Evolutionary conservation across 805 yeast species (phyloP).

Genomic region (Wickerhamiella lipophila): DNA sequence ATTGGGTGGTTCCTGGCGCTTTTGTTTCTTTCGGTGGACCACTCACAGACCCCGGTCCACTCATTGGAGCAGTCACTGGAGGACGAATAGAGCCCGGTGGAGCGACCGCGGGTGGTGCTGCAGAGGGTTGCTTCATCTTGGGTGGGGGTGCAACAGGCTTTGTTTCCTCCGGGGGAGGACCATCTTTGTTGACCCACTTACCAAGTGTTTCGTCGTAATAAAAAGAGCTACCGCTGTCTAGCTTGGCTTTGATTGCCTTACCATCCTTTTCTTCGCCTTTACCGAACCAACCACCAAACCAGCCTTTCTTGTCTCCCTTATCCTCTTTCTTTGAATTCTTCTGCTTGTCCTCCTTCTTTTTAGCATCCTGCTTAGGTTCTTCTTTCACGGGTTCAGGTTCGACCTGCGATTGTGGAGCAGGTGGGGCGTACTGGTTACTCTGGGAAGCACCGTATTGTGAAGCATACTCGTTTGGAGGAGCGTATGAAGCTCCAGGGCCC

Average conservation of each 20-base stretch:
- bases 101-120: too few species aligned
- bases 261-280: conserved; percentile 43
- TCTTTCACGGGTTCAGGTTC: conserved; percentile 5
- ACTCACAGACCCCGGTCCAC: not conserved
- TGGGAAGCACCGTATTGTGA: conserved; percentile 3
- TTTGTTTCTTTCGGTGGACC: conserved; percentile 9
- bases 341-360: conserved; percentile 20
- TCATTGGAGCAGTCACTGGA: not conserved
- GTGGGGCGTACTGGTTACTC: conserved; percentile 3
- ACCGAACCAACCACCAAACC: conserved; percentile 44
- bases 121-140: conserved; percentile 32
- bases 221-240: conserved; percentile 67
- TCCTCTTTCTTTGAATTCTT: conserved; percentile 19
- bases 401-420: conserved; percentile 10
- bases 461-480: conserved; percentile 8
- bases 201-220: conserved; percentile 70
- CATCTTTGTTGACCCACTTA: conserved; percentile 71
- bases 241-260: conserved; percentile 68
- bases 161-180: conserved; percentile 32
- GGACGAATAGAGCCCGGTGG: too few species aligned
- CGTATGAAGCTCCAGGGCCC: not conserved
- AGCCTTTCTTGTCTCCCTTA: conserved; percentile 28
- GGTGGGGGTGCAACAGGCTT: conserved; percentile 51
- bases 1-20: not conserved
- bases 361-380: conserved; percentile 11